Evolutionary conservation across 768 basidiomycete genomes (phyloP).

Genomic region (Boletus huronensis): DNA sequence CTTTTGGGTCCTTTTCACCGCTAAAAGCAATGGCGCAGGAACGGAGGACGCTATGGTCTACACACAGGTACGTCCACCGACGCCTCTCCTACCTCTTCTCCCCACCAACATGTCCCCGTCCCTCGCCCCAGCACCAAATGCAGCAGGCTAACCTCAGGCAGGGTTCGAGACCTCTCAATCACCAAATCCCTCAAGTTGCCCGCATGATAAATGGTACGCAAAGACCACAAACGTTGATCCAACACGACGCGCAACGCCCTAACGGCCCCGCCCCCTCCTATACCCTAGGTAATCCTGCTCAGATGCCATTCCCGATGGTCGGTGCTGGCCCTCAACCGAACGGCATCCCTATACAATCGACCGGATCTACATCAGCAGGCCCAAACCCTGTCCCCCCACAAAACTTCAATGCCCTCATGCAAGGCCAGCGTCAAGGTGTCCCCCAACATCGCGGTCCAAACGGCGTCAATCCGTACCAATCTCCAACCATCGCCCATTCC

Average conservation of each 20-base stretch:
- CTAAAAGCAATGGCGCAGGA: conserved; percentile 65
- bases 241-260: conserved; percentile 21
- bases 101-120: conserved; percentile 7
- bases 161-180: conserved; percentile 21
- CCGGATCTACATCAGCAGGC: conserved; percentile 25
- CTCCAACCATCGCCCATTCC: conserved; percentile 62
- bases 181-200: conserved; percentile 26
- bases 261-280: conserved; percentile 24
- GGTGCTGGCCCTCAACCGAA: conserved; percentile 41
- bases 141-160: conserved; percentile 35
- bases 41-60: conserved; percentile 73
- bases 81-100: conserved; percentile 1
- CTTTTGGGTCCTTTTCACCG: conserved; percentile 82
- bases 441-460: conserved; percentile 45
- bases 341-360: conserved; percentile 38
- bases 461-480: conserved; percentile 52
- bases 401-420: conserved; percentile 34
- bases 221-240: conserved; percentile 13
- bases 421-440: conserved; percentile 30
- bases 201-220: conserved; percentile 36
- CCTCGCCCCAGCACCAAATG: conserved; percentile 34
- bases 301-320: conserved; percentile 26
- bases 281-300: conserved; percentile 18
- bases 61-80: conserved; percentile 50
- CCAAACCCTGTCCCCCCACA: conserved; percentile 31